Conservation (phyloP, 2,329 filamentous ascomycete species). For the Davidsoniella eucalypti region DNA sequence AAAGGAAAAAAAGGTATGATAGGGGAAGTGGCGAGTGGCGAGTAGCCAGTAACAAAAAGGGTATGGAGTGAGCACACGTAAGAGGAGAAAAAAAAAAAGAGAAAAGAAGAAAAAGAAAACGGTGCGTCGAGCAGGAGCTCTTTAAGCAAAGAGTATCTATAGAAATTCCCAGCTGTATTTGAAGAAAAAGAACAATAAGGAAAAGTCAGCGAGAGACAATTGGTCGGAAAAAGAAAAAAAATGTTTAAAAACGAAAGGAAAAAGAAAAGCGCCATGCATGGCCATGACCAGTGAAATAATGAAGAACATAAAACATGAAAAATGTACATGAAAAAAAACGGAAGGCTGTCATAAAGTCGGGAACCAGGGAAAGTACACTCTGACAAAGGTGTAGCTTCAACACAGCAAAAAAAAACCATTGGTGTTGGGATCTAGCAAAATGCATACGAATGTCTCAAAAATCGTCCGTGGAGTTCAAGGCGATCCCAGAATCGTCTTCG, state of each 20-base stretch:
- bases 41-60: too few species aligned
- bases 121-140: background rate
- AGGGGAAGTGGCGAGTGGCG: background rate
- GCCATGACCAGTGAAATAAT: too few species aligned
- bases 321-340: background rate
- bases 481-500: too few species aligned
- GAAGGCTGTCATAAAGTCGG: too few species aligned
- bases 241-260: background rate
- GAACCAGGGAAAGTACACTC: too few species aligned
- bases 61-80: background rate
- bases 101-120: background rate
- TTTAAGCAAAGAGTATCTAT: background rate
- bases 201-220: background rate
- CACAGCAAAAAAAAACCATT: too few species aligned
- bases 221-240: background rate
- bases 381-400: too few species aligned
- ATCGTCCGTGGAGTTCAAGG: too few species aligned
- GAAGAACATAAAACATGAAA: background rate
- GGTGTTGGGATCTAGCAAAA: too few species aligned
- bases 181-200: background rate
- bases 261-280: too few species aligned
- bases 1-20: background rate
- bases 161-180: background rate
- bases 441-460: too few species aligned
- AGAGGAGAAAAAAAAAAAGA: conserved; percentile 1